These are phyloP conservation scores for Pseudocercospora pini-densiflorae DNA, from an alignment of 2,329 filamentous ascomycete genomes.

Conservation along the genomic window DNA sequence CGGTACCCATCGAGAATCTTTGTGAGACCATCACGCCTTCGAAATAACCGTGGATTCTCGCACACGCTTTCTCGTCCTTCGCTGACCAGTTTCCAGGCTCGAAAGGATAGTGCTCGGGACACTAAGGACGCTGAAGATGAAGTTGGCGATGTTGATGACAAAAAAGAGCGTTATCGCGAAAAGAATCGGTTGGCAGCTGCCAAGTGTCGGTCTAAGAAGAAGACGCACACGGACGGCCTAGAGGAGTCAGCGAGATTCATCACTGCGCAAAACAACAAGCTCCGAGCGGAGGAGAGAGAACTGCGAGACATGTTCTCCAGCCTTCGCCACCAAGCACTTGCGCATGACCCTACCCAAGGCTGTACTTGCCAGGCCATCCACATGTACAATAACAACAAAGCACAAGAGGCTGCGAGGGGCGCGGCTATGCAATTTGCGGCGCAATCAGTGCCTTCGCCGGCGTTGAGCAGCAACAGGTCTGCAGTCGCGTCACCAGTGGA, in stretches of 20 bases:
- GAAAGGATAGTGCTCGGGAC: conserved; percentile 25
- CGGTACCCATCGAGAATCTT: background rate
- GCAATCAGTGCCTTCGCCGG: conserved; percentile 24
- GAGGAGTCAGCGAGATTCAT: conserved; percentile 52
- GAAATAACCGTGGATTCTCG: background rate
- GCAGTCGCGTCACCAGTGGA: conserved; percentile 17
- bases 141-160: conserved; percentile 43
- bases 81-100: conserved; percentile 14
- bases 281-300: conserved; percentile 39
- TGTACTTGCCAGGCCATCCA: conserved; percentile 40
- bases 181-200: conserved; percentile 74
- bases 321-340: conserved; percentile 39
- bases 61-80: background rate
- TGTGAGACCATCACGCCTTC: background rate
- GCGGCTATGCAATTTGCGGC: conserved; percentile 20
- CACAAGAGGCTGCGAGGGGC: conserved; percentile 31
- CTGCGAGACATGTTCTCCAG: conserved; percentile 40
- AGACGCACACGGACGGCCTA: conserved; percentile 59
- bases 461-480: conserved; percentile 27
- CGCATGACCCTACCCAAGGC: conserved; percentile 36
- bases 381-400: conserved; percentile 40
- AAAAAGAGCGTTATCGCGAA: conserved; percentile 65
- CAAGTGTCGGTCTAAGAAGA: conserved; percentile 74
- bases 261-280: conserved; percentile 37
- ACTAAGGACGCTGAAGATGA: conserved; percentile 19